Evolutionary conservation across 371 early-diverging fungal species (phyloP), one percentile per base, ranked within the genome.

Genomic region (Smittium culicis): DNA sequence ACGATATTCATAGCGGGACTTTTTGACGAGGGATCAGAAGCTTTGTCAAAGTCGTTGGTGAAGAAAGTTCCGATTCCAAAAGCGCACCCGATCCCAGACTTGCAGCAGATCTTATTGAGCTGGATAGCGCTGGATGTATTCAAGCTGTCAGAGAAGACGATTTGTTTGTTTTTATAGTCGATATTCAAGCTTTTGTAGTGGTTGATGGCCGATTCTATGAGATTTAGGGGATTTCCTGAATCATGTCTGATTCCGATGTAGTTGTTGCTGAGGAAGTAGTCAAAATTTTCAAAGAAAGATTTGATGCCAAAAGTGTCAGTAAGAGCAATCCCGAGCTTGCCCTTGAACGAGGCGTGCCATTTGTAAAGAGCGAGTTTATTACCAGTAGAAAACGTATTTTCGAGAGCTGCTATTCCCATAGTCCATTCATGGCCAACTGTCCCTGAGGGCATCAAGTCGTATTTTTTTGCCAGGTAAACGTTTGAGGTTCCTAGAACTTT

Each of bases 11-110:
- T 74, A 1, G 89, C 79, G 34, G 75, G 76, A 67, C 86, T 85
- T 67, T 69, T 73, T n/a, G 34, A n/a, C 0, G 31, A 60, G 1
- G 71, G 68, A 33, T 72, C 60, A 2, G 79, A 77, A 0, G 67
- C 65, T 35, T 74, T 76, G 14, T 62, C 62, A 71, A 79, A 89
- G 69, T 89, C 89, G 66, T 89, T 89, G 3, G 90, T 88, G 56
- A 89, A 78, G 35, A 81, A 79, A 0, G 90, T 89, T 17, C 89
- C 89, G 34, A 89, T 88, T n/a, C 90, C 90, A 71, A 88, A 89
- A 17, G 79, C 75, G 34, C 80, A 80, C 34, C 75, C 76, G 58
- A 87, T 80, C 11, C 83, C 83, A 28, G 73, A 73, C 33, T 71
- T 60, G 8, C 77, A 72, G 1, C 81, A 80, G n/a, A 75, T 62